A percentile compares a stretch with the other conserved stretches of the same genome.
These are phyloP conservation scores for Sherardia arvensis DNA, from an alignment of 257 asterid genomes.

Conservation along the genomic window DNA sequence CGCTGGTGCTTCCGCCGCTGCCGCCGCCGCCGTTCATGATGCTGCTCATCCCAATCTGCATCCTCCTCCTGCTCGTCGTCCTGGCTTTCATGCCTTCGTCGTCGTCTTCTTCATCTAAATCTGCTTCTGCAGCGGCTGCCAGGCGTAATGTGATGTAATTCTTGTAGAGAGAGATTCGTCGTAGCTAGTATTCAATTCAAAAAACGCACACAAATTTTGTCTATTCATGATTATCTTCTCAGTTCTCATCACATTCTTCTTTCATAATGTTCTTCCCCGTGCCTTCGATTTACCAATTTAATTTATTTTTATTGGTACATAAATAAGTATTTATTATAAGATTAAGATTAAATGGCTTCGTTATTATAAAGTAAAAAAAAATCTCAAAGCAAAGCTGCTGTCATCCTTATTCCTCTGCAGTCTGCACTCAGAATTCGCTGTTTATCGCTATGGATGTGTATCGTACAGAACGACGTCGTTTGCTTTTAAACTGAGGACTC, in stretches of 20 bases:
- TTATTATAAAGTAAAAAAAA: no score
- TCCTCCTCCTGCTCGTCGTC: constrained; percentile 42
- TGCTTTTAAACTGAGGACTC: no score
- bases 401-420: no score
- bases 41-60: constrained; percentile 51
- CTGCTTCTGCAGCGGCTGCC: constrained; percentile 5
- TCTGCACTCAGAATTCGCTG: not conserved
- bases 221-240: not conserved
- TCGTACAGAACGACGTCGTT: not conserved
- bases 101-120: not conserved
- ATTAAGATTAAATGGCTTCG: no score
- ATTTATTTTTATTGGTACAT: no score
- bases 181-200: not conserved
- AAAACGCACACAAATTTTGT: not conserved
- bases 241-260: not conserved
- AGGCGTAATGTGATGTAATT: not conserved
- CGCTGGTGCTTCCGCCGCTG: constrained; percentile 59
- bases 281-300: no score
- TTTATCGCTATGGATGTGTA: not conserved
- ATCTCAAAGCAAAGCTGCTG: constrained; percentile 29
- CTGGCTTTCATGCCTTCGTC: constrained; percentile 63
- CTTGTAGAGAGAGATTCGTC: not conserved
- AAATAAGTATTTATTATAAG: no score
- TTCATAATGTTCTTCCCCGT: no score
- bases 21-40: constrained; percentile 78